Base-by-base conservation (phyloP, 169 alveolate genomes). In the Perkinsus olseni region DNA sequence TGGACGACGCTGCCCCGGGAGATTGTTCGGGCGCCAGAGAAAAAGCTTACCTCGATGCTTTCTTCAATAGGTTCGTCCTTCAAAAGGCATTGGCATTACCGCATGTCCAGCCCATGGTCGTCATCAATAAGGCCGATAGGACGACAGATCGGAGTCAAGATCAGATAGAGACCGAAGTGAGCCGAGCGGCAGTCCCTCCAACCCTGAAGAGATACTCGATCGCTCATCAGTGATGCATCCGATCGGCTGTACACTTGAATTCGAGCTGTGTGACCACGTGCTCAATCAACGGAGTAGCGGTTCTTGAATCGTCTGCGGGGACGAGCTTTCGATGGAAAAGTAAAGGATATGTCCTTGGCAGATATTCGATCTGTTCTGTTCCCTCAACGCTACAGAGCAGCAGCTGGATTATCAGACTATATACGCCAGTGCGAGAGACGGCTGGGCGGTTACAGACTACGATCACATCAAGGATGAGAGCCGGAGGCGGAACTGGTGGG, bases 331-430 rank as follows among this genome's bases (percentile, higher is more conserved):
- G n/a, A n/a, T n/a, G n/a, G n/a, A n/a, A n/a, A n/a, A n/a, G n/a
- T n/a, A n/a, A n/a, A n/a, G n/a, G n/a, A n/a, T n/a, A n/a, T n/a
- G n/a, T n/a, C n/a, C n/a, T 45, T 45, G 62, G 6, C 62, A 98
- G 94, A 96, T 98, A 37, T 98, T 98, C 92, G 99, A 97, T 93
- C 95, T 98, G 38, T 98, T 98, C 95, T 96, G 97, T 74, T 96
- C 95, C 92, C 95, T 97, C 38, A 98, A 98, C 28, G 99, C 99
- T 8, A 95, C 96, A 31, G 99, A 98, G 48, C 99, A 98, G 38
- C 98, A 96, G 92, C 95, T 98, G 94, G 99, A 98, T 38, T 98
- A 98, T 93, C 99, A 99, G 24, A 93, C 98, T 3, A 94, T 98
- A 74, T 98, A 96, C 93, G 98, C 99, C 48, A 97, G 97, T 97